A percentile compares a stretch with the other conserved stretches of the same genome.
These are phyloP conservation scores for Malus orientalis DNA, from an alignment of 306 rosid genomes.

Conservation along the genomic window DNA sequence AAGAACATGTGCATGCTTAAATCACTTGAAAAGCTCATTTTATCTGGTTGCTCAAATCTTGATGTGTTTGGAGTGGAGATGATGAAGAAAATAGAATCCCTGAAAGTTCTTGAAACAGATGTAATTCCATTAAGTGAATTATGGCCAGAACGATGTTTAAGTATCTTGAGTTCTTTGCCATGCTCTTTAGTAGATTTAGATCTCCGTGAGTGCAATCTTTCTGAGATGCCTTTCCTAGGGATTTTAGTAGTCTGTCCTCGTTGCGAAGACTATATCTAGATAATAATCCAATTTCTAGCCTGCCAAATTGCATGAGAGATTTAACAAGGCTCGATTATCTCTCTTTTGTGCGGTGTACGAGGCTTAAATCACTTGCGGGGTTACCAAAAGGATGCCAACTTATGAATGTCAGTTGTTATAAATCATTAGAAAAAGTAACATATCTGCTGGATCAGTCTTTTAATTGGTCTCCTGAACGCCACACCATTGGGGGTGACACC, in stretches of 20 bases:
- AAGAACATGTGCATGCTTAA: not conserved
- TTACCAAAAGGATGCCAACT: not conserved
- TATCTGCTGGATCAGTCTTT: too few species aligned
- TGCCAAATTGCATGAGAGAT: not conserved
- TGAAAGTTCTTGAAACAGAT: not conserved
- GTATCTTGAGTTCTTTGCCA: not conserved
- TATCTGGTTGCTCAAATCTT: not conserved
- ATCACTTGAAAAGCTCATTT: not conserved
- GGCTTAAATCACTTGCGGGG: not conserved
- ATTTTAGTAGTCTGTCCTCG: not conserved
- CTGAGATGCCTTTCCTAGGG: not conserved
- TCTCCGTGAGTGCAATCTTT: not conserved
- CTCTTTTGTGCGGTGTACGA: accelerated
- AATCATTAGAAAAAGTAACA: not conserved
- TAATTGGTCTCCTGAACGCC: too few species aligned
- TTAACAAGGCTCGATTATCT: not conserved
- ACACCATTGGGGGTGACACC: too few species aligned
- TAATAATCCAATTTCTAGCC: not conserved
- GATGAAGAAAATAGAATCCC: not conserved
- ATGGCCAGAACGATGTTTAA: not conserved
- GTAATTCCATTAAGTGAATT: not conserved
- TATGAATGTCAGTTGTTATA: too few species aligned
- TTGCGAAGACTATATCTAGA: not conserved
- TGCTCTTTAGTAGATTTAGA: not conserved
- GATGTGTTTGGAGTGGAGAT: not conserved